Conservation (phyloP, 768 basidiomycete species). For the Suillus subluteus region DNA sequence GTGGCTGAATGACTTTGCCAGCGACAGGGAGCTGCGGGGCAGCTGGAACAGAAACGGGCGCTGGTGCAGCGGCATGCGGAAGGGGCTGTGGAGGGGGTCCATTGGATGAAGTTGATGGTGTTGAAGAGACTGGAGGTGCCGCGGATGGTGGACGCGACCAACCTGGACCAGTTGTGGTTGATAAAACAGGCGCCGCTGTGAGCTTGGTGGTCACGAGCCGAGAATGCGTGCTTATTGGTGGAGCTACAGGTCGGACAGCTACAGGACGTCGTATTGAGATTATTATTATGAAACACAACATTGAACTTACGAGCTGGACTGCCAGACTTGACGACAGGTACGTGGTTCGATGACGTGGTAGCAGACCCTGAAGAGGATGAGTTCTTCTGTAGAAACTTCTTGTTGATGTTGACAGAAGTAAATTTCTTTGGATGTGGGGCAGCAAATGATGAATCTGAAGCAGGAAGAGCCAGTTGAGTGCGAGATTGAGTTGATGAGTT, state of each 20-base stretch:
- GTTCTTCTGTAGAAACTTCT: constrained; percentile 94
- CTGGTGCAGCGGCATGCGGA: constrained; percentile 41
- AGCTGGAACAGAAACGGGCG: constrained; percentile 25
- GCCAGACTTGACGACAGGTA: constrained; percentile 49
- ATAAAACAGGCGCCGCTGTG: constrained; percentile 63
- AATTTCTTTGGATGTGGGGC: constrained; percentile 79
- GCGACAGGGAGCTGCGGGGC: constrained; percentile 57
- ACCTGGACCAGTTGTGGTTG: constrained; percentile 62
- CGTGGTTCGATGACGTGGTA: constrained; percentile 46
- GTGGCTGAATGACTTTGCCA: constrained; percentile 69
- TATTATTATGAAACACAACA: neutral
- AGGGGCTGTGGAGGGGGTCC: constrained; percentile 50
- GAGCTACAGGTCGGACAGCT: constrained; percentile 60
- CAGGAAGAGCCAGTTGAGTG: constrained; percentile 15
- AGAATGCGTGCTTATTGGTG: constrained; percentile 65
- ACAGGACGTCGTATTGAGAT: neutral
- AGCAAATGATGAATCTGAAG: constrained; percentile 26
- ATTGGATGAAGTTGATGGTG: constrained; percentile 49
- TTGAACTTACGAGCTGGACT: constrained; percentile 53
- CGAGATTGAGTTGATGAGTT: constrained; percentile 16
- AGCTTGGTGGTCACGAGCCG: constrained; percentile 87
- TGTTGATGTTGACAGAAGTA: constrained; percentile 90
- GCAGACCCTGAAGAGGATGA: constrained; percentile 56
- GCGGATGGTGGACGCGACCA: constrained; percentile 83
- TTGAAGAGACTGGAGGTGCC: constrained; percentile 58